These are phyloP conservation scores for Neovahlkampfia damariscottae DNA, from an alignment of 78 protist genomes.

Conservation along the genomic window DNA sequence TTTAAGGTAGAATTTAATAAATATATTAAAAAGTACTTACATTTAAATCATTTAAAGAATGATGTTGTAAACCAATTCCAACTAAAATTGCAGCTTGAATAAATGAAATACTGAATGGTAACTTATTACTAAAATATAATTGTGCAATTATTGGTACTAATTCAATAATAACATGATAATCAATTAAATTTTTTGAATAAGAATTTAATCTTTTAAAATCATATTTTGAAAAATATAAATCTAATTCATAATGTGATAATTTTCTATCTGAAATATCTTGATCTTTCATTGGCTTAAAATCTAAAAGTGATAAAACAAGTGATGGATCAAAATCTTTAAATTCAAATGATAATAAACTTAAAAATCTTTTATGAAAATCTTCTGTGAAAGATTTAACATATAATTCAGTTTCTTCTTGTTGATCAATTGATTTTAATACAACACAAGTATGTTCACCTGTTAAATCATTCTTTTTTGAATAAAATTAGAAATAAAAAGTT, in stretches of 20 bases:
- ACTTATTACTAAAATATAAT: slow-evolving; percentile 33
- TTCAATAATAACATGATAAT: slow-evolving; percentile 80
- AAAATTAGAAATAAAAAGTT: not conserved
- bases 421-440: slow-evolving; percentile 45
- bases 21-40: not conserved
- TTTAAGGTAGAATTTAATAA: too few species aligned
- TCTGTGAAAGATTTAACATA: slow-evolving; percentile 4
- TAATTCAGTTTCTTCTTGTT: not conserved
- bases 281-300: not conserved
- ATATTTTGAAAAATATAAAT: slow-evolving; percentile 6
- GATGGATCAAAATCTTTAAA: slow-evolving; percentile 11
- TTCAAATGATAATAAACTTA: slow-evolving; percentile 19
- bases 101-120: slow-evolving; percentile 29
- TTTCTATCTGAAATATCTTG: not conserved
- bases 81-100: slow-evolving; percentile 72
- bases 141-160: slow-evolving; percentile 67
- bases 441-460: slow-evolving; percentile 96
- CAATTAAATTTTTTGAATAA: slow-evolving; percentile 52
- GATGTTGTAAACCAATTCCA: slow-evolving; percentile 78
- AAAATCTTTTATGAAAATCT: slow-evolving; percentile 42
- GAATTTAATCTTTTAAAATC: slow-evolving; percentile 80
- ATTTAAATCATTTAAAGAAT: slow-evolving; percentile 33
- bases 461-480: slow-evolving; percentile 53
- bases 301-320: slow-evolving; percentile 13
- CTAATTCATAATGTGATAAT: not conserved